Evolutionary conservation across 768 basidiomycete genomes (phyloP).

Genomic region (Rubroboletus pulcherrimus): DNA sequence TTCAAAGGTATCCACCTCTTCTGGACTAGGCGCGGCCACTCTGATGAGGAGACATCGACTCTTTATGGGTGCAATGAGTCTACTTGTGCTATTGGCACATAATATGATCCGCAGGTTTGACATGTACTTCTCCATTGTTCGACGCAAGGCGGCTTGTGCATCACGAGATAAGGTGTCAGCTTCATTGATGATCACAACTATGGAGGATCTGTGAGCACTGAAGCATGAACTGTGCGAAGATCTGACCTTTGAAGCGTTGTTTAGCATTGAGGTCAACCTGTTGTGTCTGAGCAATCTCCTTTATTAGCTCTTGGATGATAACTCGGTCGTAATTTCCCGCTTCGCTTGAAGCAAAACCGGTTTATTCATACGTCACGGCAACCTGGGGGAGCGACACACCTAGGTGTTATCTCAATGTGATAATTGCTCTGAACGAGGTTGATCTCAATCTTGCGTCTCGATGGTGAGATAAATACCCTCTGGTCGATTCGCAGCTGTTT

Average conservation of each 20-base stretch:
- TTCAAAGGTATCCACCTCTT: slow-evolving; percentile 54
- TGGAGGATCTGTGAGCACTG: not conserved
- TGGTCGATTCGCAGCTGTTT: slow-evolving; percentile 94
- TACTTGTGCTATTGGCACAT: slow-evolving; percentile 92
- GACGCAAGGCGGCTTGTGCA: slow-evolving; percentile 92
- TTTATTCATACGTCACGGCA: not conserved
- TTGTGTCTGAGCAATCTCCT: slow-evolving; percentile 98
- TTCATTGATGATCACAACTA: slow-evolving; percentile 98
- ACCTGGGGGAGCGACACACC: slow-evolving; percentile 44
- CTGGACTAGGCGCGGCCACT: slow-evolving; percentile 79
- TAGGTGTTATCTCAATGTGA: slow-evolving; percentile 96
- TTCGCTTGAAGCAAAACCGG: slow-evolving; percentile 55
- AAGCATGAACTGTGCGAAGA: not conserved
- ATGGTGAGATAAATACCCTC: slow-evolving; percentile 90
- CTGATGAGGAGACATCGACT: slow-evolving; percentile 92
- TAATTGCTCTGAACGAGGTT: slow-evolving; percentile 98
- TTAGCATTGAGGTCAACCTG: slow-evolving; percentile 95
- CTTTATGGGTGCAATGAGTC: slow-evolving; percentile 94
- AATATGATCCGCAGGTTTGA: slow-evolving; percentile 95
- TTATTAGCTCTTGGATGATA: slow-evolving; percentile 94
- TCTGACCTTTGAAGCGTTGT: slow-evolving; percentile 90
- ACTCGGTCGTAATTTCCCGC: slow-evolving; percentile 93
- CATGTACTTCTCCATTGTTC: slow-evolving; percentile 99
- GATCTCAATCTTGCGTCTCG: slow-evolving; percentile 90
- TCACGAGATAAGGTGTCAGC: slow-evolving; percentile 93